A percentile compares a stretch with the other conserved stretches of the same genome.
phyloP scores from a whole-genome alignment of 208 protist genomes.

The Leptomonas pyrrhocoris region DNA sequence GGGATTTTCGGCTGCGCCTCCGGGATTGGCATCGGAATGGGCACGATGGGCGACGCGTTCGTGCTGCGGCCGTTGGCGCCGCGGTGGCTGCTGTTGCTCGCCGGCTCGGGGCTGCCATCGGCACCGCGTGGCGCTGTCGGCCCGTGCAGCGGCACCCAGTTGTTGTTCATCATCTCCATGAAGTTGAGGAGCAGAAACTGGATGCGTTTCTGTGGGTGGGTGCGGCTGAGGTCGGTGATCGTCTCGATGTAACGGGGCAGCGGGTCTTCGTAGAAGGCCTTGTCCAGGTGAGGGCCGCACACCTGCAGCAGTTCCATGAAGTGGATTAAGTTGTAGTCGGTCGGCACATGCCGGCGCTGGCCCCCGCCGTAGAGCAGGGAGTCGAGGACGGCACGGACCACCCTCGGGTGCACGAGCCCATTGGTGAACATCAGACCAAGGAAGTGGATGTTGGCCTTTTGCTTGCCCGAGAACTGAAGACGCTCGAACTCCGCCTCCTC shows the following conservation, averaged over 20 bases:
- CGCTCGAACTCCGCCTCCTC: conserved; percentile 71
- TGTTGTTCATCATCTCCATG: conserved; percentile 82
- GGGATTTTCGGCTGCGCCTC: conserved; percentile 45
- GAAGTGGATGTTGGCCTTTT: conserved; percentile 89
- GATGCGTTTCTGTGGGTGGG: conserved; percentile 71
- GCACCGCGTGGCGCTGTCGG: conserved; percentile 24
- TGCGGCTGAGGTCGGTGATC: conserved; percentile 55
- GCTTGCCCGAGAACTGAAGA: conserved; percentile 67
- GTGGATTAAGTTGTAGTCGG: conserved; percentile 74
- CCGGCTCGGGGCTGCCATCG: neutral
- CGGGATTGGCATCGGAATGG: conserved; percentile 6
- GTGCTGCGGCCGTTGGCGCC: conserved; percentile 3
- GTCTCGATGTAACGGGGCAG: conserved; percentile 51
- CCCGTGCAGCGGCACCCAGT: conserved; percentile 76
- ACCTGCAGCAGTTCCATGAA: conserved; percentile 86
- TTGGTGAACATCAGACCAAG: conserved; percentile 77
- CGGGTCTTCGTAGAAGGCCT: conserved; percentile 42
- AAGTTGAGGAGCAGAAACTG: conserved; percentile 79
- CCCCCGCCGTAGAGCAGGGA: conserved; percentile 73
- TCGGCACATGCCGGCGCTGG: conserved; percentile 55
- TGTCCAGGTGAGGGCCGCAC: conserved; percentile 63
- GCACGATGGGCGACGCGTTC: neutral
- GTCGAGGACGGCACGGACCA: conserved; percentile 72
- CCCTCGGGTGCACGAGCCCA: conserved; percentile 58
- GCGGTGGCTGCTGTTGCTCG: neutral